phyloP scores from a whole-genome alignment of 805 yeast genomes.

The Barnettozyma botsteinii region DNA sequence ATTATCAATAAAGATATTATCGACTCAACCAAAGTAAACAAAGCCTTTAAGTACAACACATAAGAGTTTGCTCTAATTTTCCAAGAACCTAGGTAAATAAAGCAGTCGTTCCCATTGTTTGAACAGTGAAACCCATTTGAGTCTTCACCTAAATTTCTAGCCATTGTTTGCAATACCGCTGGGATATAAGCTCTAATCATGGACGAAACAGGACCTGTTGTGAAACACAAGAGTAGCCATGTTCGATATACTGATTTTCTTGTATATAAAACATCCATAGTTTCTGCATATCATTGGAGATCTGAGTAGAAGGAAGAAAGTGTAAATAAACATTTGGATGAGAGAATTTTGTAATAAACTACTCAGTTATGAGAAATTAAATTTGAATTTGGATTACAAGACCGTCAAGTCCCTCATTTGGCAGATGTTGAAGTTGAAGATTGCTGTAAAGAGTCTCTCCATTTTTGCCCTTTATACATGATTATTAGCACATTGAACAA shows the following conservation, averaged over 20 bases:
- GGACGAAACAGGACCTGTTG: slow-evolving; percentile 39
- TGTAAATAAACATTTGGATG: too few species aligned
- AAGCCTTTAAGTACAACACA: slow-evolving; percentile 33
- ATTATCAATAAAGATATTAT: slow-evolving; percentile 30
- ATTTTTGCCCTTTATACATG: slow-evolving; percentile 5
- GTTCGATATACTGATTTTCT: slow-evolving; percentile 23
- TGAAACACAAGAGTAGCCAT: slow-evolving; percentile 35
- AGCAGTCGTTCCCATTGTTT: slow-evolving; percentile 33
- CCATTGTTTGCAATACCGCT: slow-evolving; percentile 35
- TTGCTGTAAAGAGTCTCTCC: too few species aligned
- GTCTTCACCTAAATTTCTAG: slow-evolving; percentile 28
- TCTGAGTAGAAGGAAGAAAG: too few species aligned
- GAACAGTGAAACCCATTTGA: slow-evolving; percentile 25
- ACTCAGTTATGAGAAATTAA: too few species aligned
- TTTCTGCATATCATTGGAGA: too few species aligned
- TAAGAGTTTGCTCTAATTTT: slow-evolving; percentile 32
- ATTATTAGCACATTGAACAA: slow-evolving; percentile 5
- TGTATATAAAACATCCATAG: slow-evolving; percentile 1
- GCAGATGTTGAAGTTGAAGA: too few species aligned
- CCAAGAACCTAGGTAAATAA: slow-evolving; percentile 31
- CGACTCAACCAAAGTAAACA: slow-evolving; percentile 36
- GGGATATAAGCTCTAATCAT: slow-evolving; percentile 38
- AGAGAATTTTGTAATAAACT: too few species aligned
- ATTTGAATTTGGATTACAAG: too few species aligned
- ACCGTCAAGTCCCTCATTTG: too few species aligned